Percentiles rank a stretch among this genome's conserved stretches.
Evolutionary conservation across 148 eudicot genomes (phyloP).

Genomic region (Persicaria tinctoria): DNA sequence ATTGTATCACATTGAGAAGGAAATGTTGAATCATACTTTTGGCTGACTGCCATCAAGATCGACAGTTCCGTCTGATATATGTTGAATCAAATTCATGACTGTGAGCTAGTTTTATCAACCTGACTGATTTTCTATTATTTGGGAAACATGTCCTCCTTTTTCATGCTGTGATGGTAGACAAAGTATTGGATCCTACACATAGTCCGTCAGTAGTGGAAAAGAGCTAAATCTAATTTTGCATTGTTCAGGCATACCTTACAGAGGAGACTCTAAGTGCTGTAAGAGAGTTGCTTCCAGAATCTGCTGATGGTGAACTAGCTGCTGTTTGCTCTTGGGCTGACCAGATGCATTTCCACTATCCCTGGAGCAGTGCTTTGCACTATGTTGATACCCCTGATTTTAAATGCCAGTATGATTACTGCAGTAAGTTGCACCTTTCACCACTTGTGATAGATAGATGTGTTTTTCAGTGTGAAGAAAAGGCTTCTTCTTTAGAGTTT

Average conservation of each 20-base stretch:
- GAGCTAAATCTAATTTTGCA: neutral
- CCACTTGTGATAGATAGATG: neutral
- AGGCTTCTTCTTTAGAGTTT: neutral
- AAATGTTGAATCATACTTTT: no score
- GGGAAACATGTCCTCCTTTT: neutral
- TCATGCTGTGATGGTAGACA: neutral
- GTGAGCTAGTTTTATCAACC: neutral
- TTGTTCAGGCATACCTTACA: conserved; percentile 63
- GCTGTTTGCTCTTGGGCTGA: conserved; percentile 90
- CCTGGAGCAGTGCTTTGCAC: conserved; percentile 81
- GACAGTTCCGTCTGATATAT: no score
- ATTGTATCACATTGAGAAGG: no score
- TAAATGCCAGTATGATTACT: conserved; percentile 74
- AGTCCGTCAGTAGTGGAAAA: neutral
- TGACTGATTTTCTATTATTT: neutral
- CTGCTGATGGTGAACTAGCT: conserved; percentile 81
- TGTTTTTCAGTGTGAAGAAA: neutral
- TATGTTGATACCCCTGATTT: conserved; percentile 93
- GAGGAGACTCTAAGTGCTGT: conserved; percentile 61
- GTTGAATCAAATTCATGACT: neutral
- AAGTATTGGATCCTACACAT: neutral
- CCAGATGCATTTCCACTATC: conserved; percentile 55
- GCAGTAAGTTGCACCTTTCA: conserved; percentile 42
- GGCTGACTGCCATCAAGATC: no score
- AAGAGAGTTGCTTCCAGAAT: conserved; percentile 65